phyloP scores from a whole-genome alignment of 1,139 yeast genomes.

The Zygosaccharomyces pseudobailii region DNA sequence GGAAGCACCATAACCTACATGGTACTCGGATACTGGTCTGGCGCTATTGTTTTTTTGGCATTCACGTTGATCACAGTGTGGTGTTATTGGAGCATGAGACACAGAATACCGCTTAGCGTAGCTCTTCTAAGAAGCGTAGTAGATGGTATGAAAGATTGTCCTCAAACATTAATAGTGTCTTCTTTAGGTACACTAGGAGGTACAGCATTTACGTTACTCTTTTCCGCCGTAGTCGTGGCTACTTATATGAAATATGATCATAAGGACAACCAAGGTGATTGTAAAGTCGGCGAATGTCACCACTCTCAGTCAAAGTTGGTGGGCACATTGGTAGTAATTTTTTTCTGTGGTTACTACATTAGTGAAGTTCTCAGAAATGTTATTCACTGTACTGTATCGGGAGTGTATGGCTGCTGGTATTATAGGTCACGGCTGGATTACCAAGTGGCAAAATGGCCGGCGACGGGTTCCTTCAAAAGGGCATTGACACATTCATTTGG shows the following conservation, averaged over 20 bases:
- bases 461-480: constrained; percentile 74
- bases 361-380: constrained; percentile 80
- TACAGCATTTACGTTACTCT: constrained; percentile 60
- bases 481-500: constrained; percentile 87
- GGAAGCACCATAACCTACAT: constrained; percentile 75
- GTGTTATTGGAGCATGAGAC: constrained; percentile 70
- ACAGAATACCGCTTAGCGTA: constrained; percentile 69
- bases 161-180: constrained; percentile 63
- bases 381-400: constrained; percentile 81
- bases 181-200: constrained; percentile 60
- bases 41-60: constrained; percentile 69
- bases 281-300: constrained; percentile 47
- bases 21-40: constrained; percentile 61
- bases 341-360: constrained; percentile 82
- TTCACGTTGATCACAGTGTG: constrained; percentile 61
- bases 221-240: constrained; percentile 65
- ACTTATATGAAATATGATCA: constrained; percentile 70
- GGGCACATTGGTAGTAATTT: constrained; percentile 61
- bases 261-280: constrained; percentile 38
- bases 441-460: constrained; percentile 78
- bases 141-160: constrained; percentile 67
- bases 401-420: constrained; percentile 90
- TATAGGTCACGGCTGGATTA: constrained; percentile 71
- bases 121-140: constrained; percentile 66
- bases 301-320: constrained; percentile 65